Base-by-base conservation (phyloP, 148 eudicot species). In the Beta vulgaris region DNA sequence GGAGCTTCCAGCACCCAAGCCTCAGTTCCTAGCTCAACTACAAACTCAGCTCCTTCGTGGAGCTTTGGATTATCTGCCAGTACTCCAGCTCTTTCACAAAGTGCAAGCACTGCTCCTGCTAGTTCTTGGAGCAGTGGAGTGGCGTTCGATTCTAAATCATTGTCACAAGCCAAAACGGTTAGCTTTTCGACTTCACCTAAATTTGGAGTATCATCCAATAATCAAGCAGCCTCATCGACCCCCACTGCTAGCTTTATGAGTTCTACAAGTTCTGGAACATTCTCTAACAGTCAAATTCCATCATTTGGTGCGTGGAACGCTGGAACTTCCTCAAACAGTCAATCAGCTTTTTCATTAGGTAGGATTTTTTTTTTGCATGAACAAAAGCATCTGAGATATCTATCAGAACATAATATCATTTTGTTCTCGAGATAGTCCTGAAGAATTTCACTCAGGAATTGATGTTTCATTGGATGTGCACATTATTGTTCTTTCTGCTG, bases 311-410 rank as follows among this genome's bases (percentile, higher is more conserved):
- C 82, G 13, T 78, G 75, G 76, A 81, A 74, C 62, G 70, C 72
- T 73, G 85, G 82, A 71, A 80, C 76, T 65, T 80, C 62, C 53
- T 57, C 77, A 31, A 74, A 68, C 48, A 84, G 68, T 77, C 88
- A 83, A 64, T 29, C 83, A 37, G 71, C 88, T 26, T 87, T 90
- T 74, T 55, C 82, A 46, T 90, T 91, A 79, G 98, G 96, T 89
- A 84, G 76, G 91, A 84, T 54, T 49, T 69, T 25, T 51, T 39
- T 49, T 69, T 25, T 51, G 34, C 48, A 43, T 34, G 18, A 71
- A 48, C 19, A 59, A 23, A 0, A 31, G 62, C 2, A 26, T 25
- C n/a, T 58, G 63, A 34, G 29, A 55, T 25, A 73, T 65, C 39
- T 65, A 57, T 64, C 40, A 6, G 43, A 43, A 15, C 19, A 16